phyloP scores from a whole-genome alignment of 306 rosid genomes.

The Glycyrrhiza uralensis region DNA sequence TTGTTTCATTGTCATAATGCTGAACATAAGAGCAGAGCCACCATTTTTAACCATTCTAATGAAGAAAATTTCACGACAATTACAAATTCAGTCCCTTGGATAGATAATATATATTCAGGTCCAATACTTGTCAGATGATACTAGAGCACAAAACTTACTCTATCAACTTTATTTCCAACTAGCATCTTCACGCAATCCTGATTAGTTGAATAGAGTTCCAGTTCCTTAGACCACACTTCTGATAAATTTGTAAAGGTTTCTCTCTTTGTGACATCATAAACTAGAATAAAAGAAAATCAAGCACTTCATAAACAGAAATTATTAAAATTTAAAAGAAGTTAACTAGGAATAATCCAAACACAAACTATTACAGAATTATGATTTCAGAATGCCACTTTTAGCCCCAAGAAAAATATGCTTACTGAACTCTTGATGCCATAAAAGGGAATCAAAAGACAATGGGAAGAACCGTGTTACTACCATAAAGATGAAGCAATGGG shows the following conservation, averaged over 20 bases:
- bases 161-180: slow-evolving; percentile 92
- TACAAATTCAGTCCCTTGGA: background rate
- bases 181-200: slow-evolving; percentile 88
- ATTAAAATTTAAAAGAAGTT: background rate
- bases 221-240: slow-evolving; percentile 91
- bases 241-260: slow-evolving; percentile 81
- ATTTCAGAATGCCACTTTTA: slow-evolving; percentile 10
- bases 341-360: slow-evolving; percentile 4
- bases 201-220: slow-evolving; percentile 73
- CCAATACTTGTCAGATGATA: too few relatives aligned
- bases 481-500: background rate
- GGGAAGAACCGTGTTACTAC: background rate
- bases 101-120: slow-evolving; percentile 1
- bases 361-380: background rate
- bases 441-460: slow-evolving; percentile 4
- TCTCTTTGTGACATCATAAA: slow-evolving; percentile 86
- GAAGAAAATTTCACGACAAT: too few relatives aligned
- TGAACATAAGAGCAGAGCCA: too few relatives aligned
- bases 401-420: background rate
- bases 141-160: slow-evolving; percentile 50
- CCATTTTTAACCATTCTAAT: too few relatives aligned
- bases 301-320: slow-evolving; percentile 15
- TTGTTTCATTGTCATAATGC: too few relatives aligned
- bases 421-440: background rate
- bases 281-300: slow-evolving; percentile 38